Base-by-base conservation (phyloP, 192 early-diverging fungal genomes). In the Rhizophlyctis rosea region DNA sequence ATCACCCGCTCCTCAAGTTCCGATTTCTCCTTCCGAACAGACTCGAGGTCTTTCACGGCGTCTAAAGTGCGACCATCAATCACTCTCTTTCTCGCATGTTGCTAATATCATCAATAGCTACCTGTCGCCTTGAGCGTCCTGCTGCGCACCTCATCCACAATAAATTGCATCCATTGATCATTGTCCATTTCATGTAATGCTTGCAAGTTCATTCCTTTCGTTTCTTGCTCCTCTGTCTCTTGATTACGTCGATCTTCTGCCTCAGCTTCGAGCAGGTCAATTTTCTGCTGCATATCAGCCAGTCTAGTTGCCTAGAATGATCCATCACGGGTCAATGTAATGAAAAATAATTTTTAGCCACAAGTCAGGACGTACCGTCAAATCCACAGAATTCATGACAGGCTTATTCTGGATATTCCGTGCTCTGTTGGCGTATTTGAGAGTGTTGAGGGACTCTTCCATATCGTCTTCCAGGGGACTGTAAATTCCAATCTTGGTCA, bases 381-480 rank as follows among this genome's bases (percentile, higher is more conserved):
- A 18, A 53, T 78, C 68, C 3, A 81, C 52, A 7, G 68, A 65
- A 47, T 81, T 81, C 21, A 77, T 54, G 1, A 80, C 52, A 14
- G 78, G 76, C 50, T 77, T 74, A 61, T 83, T 83, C 48, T 78
- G 70, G 53, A 83, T 83, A 34, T 78, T 74, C n/a, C 78, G 62
- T 7, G 81, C 78, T 2, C 81, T 59, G 34, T 80, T 57, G 21
- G 81, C 81, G 62, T 95, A 96, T 69, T 93, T 94, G 34, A 99
- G 75, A 0, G 96, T 98, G 72, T 95, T 98, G 32, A 99, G 61
- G 2, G 92, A 94, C 72, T 99, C 97, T 9, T 84, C 82, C 50
- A 90, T 67, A 64, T 97, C 94, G 48, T 87, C 69, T 53, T 92
- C 90, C 4, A 83, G 83, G 0, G 92, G 88, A 50, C 77, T 78